phyloP scores from a whole-genome alignment of 2,329 filamentous ascomycete species.

The Colletotrichum aenigma region DNA sequence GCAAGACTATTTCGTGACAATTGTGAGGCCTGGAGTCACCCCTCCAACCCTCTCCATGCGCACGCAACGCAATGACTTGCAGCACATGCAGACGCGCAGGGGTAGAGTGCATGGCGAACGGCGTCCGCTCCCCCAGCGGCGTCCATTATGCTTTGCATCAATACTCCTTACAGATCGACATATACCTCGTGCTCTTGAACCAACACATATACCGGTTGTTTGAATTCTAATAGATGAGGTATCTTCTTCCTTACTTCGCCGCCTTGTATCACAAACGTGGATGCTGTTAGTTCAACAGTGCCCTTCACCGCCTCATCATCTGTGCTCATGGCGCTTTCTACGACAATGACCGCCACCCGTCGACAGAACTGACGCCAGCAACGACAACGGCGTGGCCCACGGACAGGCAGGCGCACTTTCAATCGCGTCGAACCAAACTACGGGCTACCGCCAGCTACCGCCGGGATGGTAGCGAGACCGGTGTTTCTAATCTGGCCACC shows the following conservation, averaged over 20 bases:
- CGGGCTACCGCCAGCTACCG: not conserved
- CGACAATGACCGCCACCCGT: not conserved
- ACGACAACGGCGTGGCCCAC: not conserved
- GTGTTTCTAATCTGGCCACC: not conserved
- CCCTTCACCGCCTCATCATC: not conserved
- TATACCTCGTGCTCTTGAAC: not conserved
- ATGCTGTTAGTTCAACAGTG: no score
- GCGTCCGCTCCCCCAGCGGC: not conserved
- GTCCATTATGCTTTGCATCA: not conserved
- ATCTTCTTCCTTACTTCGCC: not conserved
- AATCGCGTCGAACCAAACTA: not conserved
- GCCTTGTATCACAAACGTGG: not conserved
- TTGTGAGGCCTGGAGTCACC: not conserved
- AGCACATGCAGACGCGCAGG: not conserved
- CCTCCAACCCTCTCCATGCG: conserved; percentile 1
- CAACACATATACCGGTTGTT: not conserved
- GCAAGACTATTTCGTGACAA: not conserved
- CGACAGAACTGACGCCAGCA: not conserved
- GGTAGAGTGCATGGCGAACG: not conserved
- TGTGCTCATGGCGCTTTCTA: not conserved
- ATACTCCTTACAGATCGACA: not conserved
- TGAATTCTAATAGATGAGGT: no score
- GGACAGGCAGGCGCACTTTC: not conserved
- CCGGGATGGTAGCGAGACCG: not conserved
- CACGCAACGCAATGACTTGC: conserved; percentile 15